Percentiles rank a stretch among this genome's conserved stretches.
phyloP scores from a whole-genome alignment of 108 stramenopile genomes.

The Chaetoceros tenuissimus region DNA sequence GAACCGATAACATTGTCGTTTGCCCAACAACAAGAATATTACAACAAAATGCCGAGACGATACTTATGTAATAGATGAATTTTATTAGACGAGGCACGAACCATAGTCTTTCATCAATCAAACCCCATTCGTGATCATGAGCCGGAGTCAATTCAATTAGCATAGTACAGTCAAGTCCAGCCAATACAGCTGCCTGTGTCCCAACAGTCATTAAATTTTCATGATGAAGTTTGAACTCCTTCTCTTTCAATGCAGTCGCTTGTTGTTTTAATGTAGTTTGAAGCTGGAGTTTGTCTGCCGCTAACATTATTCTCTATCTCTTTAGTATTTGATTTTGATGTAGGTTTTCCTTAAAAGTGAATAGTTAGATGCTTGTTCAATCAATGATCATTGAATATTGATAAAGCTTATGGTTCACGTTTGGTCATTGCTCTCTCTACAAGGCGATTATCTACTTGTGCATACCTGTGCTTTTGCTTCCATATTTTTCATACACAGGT shows the following conservation, averaged over 20 bases:
- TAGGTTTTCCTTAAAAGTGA: no score
- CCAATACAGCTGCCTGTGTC: slow-evolving; percentile 84
- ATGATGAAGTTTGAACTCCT: slow-evolving; percentile 89
- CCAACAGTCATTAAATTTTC: slow-evolving; percentile 83
- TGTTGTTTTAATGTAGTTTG: slow-evolving; percentile 82
- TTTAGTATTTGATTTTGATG: no score
- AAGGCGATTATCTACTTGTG: no score
- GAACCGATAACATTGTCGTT: slow-evolving; percentile 70
- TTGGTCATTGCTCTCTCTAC: no score
- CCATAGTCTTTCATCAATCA: not conserved
- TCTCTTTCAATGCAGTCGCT: slow-evolving; percentile 86
- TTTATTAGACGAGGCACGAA: slow-evolving; percentile 41
- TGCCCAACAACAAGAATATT: slow-evolving; percentile 82
- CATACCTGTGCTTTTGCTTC: no score
- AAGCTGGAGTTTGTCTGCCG: slow-evolving; percentile 85
- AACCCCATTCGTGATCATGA: slow-evolving; percentile 45
- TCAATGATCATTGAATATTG: no score
- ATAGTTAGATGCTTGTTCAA: no score
- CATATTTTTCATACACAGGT: no score
- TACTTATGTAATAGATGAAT: slow-evolving; percentile 69
- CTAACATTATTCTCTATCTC: slow-evolving; percentile 73
- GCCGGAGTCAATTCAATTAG: slow-evolving; percentile 86
- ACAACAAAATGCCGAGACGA: slow-evolving; percentile 72
- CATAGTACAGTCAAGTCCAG: slow-evolving; percentile 87
- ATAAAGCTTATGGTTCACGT: no score